Conservation (phyloP, 345 rosid genomes). For the Eutrema heterophyllum region DNA sequence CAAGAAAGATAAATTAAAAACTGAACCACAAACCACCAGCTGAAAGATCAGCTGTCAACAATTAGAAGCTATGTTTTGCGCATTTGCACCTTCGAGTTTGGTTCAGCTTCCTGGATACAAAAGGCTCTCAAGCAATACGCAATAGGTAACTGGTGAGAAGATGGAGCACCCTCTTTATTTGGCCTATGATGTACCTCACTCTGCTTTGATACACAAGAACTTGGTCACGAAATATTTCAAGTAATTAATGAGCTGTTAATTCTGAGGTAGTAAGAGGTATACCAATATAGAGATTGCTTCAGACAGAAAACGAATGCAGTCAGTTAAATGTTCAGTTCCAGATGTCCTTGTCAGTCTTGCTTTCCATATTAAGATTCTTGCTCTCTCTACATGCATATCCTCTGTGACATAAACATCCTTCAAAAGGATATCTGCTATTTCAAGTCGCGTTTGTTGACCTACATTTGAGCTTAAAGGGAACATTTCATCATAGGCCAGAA, state of each 20-base stretch:
- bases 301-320: constrained; percentile 52
- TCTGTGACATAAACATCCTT: constrained; percentile 34
- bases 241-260: neutral
- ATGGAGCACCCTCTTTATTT: neutral
- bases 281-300: constrained; percentile 53
- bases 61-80: neutral
- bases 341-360: constrained; percentile 40
- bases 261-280: neutral
- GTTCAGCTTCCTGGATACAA: neutral
- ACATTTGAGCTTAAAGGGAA: constrained; percentile 35
- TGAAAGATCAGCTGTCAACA: neutral
- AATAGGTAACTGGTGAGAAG: neutral
- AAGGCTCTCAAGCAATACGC: neutral
- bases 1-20: neutral
- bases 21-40: neutral
- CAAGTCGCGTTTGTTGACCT: constrained; percentile 46
- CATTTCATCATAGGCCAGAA: constrained; percentile 54
- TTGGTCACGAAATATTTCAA: neutral
- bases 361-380: constrained; percentile 48
- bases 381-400: constrained; percentile 35
- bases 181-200: neutral
- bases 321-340: constrained; percentile 39
- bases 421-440: constrained; percentile 41
- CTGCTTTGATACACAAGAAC: neutral
- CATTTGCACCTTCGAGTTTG: constrained; percentile 46